Evolutionary conservation across 768 basidiomycete genomes (phyloP).

Genomic region (Pleurotus tuber-regium): DNA sequence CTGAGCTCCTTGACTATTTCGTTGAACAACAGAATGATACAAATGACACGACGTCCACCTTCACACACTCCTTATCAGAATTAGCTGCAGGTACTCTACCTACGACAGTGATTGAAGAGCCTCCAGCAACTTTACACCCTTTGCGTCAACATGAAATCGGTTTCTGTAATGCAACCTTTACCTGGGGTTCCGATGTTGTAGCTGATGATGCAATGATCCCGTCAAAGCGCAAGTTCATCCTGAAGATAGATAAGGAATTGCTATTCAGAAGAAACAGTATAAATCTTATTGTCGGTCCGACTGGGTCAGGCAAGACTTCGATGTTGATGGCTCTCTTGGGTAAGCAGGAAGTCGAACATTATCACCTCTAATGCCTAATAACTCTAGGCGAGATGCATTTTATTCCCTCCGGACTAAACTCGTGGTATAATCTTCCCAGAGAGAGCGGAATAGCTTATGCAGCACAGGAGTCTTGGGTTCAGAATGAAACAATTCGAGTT

Average conservation of each 20-base stretch:
- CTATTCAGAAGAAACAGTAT: conserved; percentile 50
- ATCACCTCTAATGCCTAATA: neutral
- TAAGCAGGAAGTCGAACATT: neutral
- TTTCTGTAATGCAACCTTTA: conserved; percentile 52
- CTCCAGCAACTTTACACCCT: too few species aligned
- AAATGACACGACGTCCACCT: too few species aligned
- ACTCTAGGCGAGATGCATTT: conserved; percentile 64
- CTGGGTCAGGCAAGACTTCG: conserved; percentile 63
- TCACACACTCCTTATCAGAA: too few species aligned
- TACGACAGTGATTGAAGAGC: too few species aligned
- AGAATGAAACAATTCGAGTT: conserved; percentile 74
- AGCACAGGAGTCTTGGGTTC: conserved; percentile 84
- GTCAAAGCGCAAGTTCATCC: conserved; percentile 43
- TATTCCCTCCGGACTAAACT: conserved; percentile 43
- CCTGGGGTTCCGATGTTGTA: conserved; percentile 44
- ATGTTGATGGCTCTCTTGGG: conserved; percentile 21
- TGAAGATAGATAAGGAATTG: conserved; percentile 52
- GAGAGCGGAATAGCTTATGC: conserved; percentile 72
- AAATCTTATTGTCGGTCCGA: conserved; percentile 61
- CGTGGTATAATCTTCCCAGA: conserved; percentile 71
- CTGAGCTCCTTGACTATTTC: conserved; percentile 47
- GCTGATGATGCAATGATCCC: conserved; percentile 35
- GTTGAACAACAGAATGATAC: too few species aligned
- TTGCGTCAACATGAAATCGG: conserved; percentile 41
- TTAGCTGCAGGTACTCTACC: too few species aligned